These are phyloP conservation scores for Cucurbita argyrosperma DNA, from an alignment of 306 rosid genomes.

Conservation along the genomic window DNA sequence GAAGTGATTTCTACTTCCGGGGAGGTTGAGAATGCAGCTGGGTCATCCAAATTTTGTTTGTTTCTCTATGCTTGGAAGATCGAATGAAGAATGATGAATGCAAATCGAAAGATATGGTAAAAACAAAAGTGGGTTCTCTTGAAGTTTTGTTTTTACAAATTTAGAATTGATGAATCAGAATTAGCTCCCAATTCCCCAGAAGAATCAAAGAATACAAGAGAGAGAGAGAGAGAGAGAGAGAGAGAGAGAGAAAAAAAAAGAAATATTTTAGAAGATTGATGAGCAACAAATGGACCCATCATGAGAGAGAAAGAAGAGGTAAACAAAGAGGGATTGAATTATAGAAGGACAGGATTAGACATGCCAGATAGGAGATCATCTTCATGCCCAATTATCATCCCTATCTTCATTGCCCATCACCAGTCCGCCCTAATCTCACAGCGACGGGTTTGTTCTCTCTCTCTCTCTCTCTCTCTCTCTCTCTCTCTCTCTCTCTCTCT, in stretches of 20 bases:
- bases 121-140: background rate
- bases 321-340: background rate
- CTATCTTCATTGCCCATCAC: slow-evolving; percentile 5
- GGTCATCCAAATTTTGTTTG: slow-evolving; percentile 44
- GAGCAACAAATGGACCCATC: background rate
- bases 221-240: no score
- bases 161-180: background rate
- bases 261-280: background rate
- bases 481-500: background rate
- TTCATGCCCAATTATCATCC: background rate
- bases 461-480: background rate
- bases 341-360: slow-evolving; percentile 7
- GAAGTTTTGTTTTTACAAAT: background rate
- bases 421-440: background rate
- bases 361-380: slow-evolving; percentile 9
- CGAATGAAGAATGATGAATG: slow-evolving; percentile 17
- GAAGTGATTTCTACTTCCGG: slow-evolving; percentile 14
- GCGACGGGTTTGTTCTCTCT: background rate
- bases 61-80: slow-evolving; percentile 83
- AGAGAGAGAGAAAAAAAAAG: background rate
- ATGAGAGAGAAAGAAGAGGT: background rate
- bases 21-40: slow-evolving; percentile 12
- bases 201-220: background rate
- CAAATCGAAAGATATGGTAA: background rate
- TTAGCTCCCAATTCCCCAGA: slow-evolving; percentile 5